Conservation (phyloP, 306 rosid species). For the Dalbergia cultrata region DNA sequence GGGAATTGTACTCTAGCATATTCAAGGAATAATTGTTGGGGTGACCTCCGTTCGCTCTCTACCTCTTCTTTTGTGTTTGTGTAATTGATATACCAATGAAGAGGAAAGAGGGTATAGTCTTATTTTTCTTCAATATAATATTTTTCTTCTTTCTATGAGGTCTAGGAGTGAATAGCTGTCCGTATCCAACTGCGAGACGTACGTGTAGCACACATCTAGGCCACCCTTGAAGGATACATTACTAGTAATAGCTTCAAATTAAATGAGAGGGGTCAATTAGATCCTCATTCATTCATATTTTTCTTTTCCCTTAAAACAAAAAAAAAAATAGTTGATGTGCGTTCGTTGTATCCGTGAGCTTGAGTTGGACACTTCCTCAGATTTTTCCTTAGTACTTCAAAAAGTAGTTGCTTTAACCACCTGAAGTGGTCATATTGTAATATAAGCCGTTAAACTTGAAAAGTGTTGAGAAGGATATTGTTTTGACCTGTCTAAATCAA, state of each 20-base stretch:
- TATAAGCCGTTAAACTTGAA: no score
- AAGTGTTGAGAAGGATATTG: neutral
- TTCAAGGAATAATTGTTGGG: conserved; percentile 41
- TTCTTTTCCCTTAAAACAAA: neutral
- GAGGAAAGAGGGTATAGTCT: neutral
- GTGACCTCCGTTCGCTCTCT: neutral
- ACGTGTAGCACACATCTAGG: conserved; percentile 49
- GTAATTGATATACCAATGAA: neutral
- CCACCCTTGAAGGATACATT: conserved; percentile 37
- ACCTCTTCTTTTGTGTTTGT: neutral
- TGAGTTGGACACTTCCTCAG: conserved; percentile 45
- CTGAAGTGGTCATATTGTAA: no score
- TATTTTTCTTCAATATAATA: neutral
- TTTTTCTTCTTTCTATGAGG: conserved; percentile 48
- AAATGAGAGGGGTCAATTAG: neutral
- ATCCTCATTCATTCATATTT: neutral
- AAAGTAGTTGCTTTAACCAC: conserved; percentile 19
- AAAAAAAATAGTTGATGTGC: neutral
- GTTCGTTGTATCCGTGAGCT: neutral
- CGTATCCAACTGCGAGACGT: conserved; percentile 41
- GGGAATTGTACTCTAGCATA: neutral
- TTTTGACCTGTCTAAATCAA: conserved; percentile 48
- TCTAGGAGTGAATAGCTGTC: conserved; percentile 54
- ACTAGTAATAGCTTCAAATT: neutral
- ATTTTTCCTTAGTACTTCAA: conserved; percentile 9